These are phyloP conservation scores for Thalassia testudinum DNA, from an alignment of 116 monocot genomes.

Conservation along the genomic window DNA sequence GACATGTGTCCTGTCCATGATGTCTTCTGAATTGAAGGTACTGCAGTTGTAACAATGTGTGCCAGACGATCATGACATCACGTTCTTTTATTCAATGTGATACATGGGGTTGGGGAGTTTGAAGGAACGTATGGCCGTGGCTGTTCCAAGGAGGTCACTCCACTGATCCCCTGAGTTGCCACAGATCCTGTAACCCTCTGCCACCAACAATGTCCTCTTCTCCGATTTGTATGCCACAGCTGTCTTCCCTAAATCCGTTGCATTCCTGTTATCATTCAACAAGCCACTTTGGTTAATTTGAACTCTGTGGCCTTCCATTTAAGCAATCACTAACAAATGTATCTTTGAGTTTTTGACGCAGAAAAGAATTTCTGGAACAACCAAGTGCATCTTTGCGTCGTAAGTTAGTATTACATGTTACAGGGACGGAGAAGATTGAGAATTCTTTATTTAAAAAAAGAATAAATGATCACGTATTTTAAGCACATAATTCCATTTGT, in stretches of 20 bases:
- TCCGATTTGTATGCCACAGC: conserved; percentile 35
- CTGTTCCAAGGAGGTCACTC: conserved; percentile 35
- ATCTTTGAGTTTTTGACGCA: conserved; percentile 1
- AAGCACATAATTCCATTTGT: no score
- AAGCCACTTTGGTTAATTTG: no score
- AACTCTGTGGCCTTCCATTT: no score
- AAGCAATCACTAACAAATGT: no score
- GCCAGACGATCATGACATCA: neutral
- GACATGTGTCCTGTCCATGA: no score
- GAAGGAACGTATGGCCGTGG: conserved; percentile 24
- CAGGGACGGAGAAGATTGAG: no score
- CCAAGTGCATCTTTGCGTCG: neutral
- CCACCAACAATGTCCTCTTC: conserved; percentile 19
- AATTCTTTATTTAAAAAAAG: no score
- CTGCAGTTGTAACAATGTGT: no score
- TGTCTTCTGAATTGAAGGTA: no score
- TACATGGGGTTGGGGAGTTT: conserved; percentile 68
- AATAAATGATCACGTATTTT: no score
- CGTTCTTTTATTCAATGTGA: conserved; percentile 10
- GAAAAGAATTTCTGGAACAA: neutral
- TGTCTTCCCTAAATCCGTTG: conserved; percentile 16
- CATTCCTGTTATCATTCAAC: no score
- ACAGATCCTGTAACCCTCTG: conserved; percentile 29
- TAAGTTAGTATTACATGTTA: no score
- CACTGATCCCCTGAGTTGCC: conserved; percentile 48